Evolutionary conservation across 805 yeast species (phyloP).

Genomic region (Yarrowia porcina): DNA sequence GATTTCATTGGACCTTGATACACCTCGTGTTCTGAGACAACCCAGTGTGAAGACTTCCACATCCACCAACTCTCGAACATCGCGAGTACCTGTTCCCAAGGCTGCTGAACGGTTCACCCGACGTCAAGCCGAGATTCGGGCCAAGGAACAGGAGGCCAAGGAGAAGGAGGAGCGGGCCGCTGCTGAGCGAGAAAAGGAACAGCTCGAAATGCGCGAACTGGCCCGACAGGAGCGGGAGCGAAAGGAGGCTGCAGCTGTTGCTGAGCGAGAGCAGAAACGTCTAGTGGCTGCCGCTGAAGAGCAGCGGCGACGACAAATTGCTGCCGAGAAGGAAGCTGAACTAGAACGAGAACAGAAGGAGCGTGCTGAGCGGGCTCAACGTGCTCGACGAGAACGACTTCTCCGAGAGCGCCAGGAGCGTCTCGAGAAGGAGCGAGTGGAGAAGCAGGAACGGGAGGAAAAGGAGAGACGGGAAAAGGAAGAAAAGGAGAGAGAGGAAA

Average conservation of each 20-base stretch:
- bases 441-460: neutral
- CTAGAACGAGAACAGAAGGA: constrained; percentile 4
- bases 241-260: neutral
- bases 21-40: neutral
- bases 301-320: neutral
- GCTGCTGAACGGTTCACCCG: constrained; percentile 12
- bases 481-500: neutral
- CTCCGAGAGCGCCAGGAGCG: constrained; percentile 10
- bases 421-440: neutral
- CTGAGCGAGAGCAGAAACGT: constrained; percentile 1
- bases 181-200: neutral
- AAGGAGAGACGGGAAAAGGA: neutral
- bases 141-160: neutral
- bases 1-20: neutral
- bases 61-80: neutral
- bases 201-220: neutral
- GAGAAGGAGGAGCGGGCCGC: neutral
- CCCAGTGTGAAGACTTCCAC: constrained; percentile 5
- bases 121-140: neutral
- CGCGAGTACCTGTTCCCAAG: constrained; percentile 19
- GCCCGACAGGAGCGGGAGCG: constrained; percentile 1
- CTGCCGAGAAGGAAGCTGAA: constrained; percentile 9
- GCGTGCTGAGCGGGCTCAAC: constrained; percentile 18
- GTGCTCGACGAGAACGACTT: neutral
- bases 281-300: neutral